Conservation (phyloP, 371 early-diverging fungal genomes). For the Lichtheimia ornata region DNA sequence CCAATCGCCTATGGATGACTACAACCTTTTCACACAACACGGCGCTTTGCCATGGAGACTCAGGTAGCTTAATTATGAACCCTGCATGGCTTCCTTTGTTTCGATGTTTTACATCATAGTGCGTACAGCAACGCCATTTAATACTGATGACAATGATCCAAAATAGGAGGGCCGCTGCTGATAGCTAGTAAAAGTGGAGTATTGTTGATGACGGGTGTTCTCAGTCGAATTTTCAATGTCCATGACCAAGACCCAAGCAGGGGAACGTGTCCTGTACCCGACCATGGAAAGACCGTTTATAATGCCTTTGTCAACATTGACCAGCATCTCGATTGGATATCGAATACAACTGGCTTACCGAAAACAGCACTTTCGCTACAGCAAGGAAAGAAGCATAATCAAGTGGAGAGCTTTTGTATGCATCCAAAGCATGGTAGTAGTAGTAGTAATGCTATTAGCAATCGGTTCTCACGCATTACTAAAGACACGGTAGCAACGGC, state of each 20-base stretch:
- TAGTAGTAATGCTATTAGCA: no score
- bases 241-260: conserved; percentile 32
- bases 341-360: conserved; percentile 22
- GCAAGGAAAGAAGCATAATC: no score
- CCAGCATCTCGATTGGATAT: conserved; percentile 31
- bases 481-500: no score
- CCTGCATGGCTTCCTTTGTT: background rate
- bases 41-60: conserved; percentile 39
- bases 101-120: background rate
- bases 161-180: conserved; percentile 29
- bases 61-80: conserved; percentile 19
- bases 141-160: background rate
- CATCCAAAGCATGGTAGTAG: no score
- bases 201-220: conserved; percentile 19
- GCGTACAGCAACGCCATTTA: background rate
- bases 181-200: background rate
- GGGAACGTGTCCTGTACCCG: conserved; percentile 30
- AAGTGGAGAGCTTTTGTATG: no score
- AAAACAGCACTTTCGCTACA: background rate
- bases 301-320: conserved; percentile 28
- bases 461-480: no score
- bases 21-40: background rate
- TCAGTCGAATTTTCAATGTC: conserved; percentile 35
- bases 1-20: no score
- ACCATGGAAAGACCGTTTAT: conserved; percentile 14